phyloP scores from a whole-genome alignment of 768 basidiomycete species.

The Cytidiella melzeri region DNA sequence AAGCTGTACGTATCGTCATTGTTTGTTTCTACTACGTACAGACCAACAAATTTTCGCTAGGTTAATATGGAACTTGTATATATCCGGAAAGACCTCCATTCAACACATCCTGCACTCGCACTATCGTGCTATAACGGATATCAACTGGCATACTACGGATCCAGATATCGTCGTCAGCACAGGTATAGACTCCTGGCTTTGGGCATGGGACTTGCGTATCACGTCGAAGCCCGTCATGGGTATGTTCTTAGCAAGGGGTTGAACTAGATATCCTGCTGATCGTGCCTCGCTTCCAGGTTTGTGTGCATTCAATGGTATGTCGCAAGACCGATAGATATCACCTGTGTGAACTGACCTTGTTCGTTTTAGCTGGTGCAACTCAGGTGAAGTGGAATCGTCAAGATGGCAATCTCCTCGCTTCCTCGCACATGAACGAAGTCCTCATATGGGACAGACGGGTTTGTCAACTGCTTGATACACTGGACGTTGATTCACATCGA shows the following conservation, averaged over 20 bases:
- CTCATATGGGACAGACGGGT: slow-evolving; percentile 94
- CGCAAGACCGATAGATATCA: neutral
- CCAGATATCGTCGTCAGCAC: slow-evolving; percentile 85
- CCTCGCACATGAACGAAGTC: slow-evolving; percentile 81
- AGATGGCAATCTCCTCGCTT: slow-evolving; percentile 82
- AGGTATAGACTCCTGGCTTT: slow-evolving; percentile 90
- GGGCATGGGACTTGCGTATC: slow-evolving; percentile 83
- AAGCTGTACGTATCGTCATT: slow-evolving; percentile 55
- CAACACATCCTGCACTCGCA: slow-evolving; percentile 84
- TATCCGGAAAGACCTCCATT: slow-evolving; percentile 71
- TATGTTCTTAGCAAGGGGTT: too few species aligned
- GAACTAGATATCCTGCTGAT: neutral
- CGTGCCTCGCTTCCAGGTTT: slow-evolving; percentile 34
- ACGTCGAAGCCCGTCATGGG: slow-evolving; percentile 60
- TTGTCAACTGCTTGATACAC: slow-evolving; percentile 21
- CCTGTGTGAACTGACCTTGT: neutral
- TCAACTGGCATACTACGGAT: slow-evolving; percentile 92
- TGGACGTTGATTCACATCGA: neutral
- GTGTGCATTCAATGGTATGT: slow-evolving; percentile 49
- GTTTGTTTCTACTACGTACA: neutral
- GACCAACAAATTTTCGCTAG: slow-evolving; percentile 23
- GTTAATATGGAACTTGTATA: slow-evolving; percentile 90
- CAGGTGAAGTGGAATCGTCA: slow-evolving; percentile 97
- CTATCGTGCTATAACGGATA: slow-evolving; percentile 93
- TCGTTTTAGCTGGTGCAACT: slow-evolving; percentile 64